Evolutionary conservation across 805 yeast genomes (phyloP).

Genomic region (Saccharomycopsis guyanensis): DNA sequence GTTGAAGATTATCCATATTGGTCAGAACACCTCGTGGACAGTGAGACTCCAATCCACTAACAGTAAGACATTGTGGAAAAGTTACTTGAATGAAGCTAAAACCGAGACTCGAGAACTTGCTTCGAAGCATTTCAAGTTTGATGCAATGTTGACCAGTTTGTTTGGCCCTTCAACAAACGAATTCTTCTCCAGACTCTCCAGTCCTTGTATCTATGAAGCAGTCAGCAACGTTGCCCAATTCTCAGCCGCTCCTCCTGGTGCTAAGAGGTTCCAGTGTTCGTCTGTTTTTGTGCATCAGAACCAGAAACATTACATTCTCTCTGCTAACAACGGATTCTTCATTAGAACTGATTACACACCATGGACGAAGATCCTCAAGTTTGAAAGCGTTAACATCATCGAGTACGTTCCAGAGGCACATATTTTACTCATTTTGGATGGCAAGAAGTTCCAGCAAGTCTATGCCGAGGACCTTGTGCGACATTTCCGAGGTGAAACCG

Average conservation of each 20-base stretch:
- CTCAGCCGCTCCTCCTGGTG: neutral
- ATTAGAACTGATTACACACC: slow-evolving; percentile 5
- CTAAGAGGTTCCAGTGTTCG: slow-evolving; percentile 1
- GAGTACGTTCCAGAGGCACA: slow-evolving; percentile 15
- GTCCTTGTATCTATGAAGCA: neutral
- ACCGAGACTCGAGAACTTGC: neutral
- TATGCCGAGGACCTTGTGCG: slow-evolving; percentile 8
- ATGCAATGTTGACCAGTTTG: slow-evolving; percentile 8
- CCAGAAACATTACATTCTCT: slow-evolving; percentile 10
- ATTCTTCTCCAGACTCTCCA: neutral
- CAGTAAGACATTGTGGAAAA: slow-evolving; percentile 13
- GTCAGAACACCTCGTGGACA: slow-evolving; percentile 13
- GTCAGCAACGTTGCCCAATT: slow-evolving; percentile 1
- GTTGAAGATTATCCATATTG: slow-evolving; percentile 13
- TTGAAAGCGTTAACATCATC: slow-evolving; percentile 6
- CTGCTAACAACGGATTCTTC: slow-evolving; percentile 10
- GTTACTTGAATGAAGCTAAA: slow-evolving; percentile 6
- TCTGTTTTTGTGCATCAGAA: neutral
- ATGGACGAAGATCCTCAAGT: slow-evolving; percentile 13
- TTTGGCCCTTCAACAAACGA: neutral
- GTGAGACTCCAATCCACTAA: slow-evolving; percentile 7
- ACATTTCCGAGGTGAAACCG: neutral
- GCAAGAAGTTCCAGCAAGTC: slow-evolving; percentile 17
- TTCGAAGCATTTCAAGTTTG: slow-evolving; percentile 1
- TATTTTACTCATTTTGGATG: slow-evolving; percentile 9